Base-by-base conservation (phyloP, 2,329 filamentous ascomycete species). In the Hyphodiscus sp. region DNA sequence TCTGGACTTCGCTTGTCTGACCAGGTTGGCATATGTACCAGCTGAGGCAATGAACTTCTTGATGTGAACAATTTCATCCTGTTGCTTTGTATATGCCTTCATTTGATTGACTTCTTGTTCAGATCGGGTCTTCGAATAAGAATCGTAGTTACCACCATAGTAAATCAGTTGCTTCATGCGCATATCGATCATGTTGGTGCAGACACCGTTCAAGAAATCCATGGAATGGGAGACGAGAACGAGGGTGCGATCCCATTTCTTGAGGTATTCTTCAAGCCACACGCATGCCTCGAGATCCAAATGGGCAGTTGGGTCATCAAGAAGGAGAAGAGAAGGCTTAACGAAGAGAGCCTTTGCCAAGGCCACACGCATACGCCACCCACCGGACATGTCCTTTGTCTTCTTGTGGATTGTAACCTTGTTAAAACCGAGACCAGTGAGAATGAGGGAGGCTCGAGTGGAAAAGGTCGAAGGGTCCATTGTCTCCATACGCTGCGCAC, bases 351-450 rank as follows among this genome's bases (percentile, higher is more conserved):
- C 94, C 80, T 97, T 96, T 70, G 82, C 94, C 57, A 99, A 85
- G 54, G 94, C 94, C 55, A 99, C 94, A 82, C 95, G 90, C 94
- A 99, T 99, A 80, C 92, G 86, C 94, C 94, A 99, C 66, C 94
- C 94, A 89, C 94, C 94, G 62, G 94, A 99, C 95, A 99, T 99
- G 73, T 99, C 95, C 83, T 97, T 99, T 67, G 95, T 99, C 85
- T 95, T 96, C 83, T 99, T 99, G 74, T 95, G 79, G 70, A 99
- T 97, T 53, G 95, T 99, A 65, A 75, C 76, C 80, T 97, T 97
- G 85, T 99, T 96, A 84, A 99, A 99, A 63, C 94, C 94, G 55
- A 99, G 87, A 91, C 94, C 94, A 52, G 94, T 99, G 65, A 99
- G 75, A 71, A 99, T 99, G 62, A 96, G 85, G 52, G 92, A 96